Evolutionary conservation across 345 rosid genomes (phyloP).

Genomic region (Nasturtium officinale): DNA sequence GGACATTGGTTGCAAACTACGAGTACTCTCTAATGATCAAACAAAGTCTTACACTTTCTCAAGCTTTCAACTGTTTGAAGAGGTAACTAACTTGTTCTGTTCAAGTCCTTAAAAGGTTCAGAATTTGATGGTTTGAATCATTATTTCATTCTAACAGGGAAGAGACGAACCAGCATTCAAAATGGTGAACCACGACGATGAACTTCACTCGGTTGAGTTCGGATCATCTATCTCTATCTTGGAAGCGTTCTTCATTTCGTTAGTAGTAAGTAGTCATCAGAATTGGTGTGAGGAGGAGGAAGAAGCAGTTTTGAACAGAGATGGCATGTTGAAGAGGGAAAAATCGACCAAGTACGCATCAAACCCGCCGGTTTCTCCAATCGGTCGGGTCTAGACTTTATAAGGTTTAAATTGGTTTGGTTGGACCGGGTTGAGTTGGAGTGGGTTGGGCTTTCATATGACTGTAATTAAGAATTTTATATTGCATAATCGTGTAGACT

Average conservation of each 20-base stretch:
- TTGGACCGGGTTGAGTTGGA: background rate
- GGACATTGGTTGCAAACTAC: constrained; percentile 87
- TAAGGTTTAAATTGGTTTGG: background rate
- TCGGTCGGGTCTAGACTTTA: constrained; percentile 64
- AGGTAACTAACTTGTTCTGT: constrained; percentile 50
- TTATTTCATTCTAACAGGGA: constrained; percentile 23
- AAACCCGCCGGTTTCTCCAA: constrained; percentile 79
- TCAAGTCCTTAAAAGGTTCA: background rate
- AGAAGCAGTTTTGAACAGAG: constrained; percentile 28
- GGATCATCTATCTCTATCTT: constrained; percentile 56
- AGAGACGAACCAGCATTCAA: constrained; percentile 54
- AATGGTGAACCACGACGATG: constrained; percentile 56
- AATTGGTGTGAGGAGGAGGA: constrained; percentile 40
- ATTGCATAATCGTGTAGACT: constrained; percentile 5
- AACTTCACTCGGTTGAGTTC: constrained; percentile 69
- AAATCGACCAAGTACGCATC: constrained; percentile 57
- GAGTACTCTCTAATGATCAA: constrained; percentile 49
- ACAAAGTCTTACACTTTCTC: constrained; percentile 34
- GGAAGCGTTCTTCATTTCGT: constrained; percentile 73
- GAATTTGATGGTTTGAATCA: background rate
- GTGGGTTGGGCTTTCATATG: constrained; percentile 17
- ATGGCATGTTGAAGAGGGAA: constrained; percentile 35
- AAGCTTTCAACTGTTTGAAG: constrained; percentile 55
- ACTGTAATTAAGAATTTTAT: constrained; percentile 29
- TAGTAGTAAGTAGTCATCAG: constrained; percentile 53